phyloP scores from a whole-genome alignment of 805 yeast species.

The Wickerhamiella dianesei region DNA sequence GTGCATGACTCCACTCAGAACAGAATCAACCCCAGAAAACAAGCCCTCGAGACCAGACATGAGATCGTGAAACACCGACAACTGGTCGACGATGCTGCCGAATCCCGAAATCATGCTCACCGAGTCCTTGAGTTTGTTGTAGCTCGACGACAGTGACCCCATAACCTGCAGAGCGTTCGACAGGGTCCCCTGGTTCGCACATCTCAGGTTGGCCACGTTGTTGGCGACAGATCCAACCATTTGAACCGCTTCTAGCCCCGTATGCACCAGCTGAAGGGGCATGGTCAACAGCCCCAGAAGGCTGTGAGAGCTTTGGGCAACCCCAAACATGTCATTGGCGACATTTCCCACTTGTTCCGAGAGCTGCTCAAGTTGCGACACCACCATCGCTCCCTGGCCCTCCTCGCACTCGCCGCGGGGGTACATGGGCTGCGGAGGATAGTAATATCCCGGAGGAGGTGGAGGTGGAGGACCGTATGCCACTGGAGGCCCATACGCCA shows the following conservation, averaged over 20 bases:
- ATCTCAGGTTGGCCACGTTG: background rate
- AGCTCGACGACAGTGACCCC: background rate
- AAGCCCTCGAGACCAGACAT: background rate
- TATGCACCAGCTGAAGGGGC: background rate
- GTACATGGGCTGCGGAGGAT: background rate
- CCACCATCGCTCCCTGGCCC: background rate
- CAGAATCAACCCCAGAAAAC: conserved; percentile 89
- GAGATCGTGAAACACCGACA: background rate
- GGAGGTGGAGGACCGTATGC: background rate
- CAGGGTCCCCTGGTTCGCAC: background rate
- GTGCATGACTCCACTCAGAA: conserved; percentile 87
- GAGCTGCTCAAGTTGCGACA: background rate
- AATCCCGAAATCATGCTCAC: background rate
- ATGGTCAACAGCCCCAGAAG: background rate
- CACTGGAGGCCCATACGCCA: background rate
- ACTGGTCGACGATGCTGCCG: background rate
- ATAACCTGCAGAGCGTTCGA: background rate
- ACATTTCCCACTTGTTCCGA: background rate
- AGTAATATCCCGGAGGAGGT: background rate
- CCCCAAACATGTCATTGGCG: background rate
- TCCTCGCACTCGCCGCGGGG: no score
- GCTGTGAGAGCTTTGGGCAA: background rate
- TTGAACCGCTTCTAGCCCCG: background rate
- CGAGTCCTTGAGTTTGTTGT: background rate
- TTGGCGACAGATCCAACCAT: background rate